Percentiles rank a stretch among this genome's conserved stretches.
phyloP scores from a whole-genome alignment of 345 rosid species.

The Corymbia maculata region DNA sequence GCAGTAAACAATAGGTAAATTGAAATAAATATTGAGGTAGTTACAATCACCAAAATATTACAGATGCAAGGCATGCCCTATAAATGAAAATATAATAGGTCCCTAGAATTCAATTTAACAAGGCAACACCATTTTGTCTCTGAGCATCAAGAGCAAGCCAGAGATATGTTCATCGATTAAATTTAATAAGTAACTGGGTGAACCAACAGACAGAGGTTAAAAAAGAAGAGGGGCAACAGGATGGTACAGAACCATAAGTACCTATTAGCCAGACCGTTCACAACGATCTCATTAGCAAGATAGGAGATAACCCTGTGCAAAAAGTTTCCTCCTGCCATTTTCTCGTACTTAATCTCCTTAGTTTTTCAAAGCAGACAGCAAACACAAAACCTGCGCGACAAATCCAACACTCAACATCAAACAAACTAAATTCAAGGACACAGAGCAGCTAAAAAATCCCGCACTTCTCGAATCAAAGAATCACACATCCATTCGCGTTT shows the following conservation, averaged over 20 bases:
- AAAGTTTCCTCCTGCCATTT: conserved; percentile 92
- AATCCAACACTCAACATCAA: background rate
- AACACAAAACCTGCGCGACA: background rate
- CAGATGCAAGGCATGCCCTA: background rate
- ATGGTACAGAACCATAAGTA: background rate
- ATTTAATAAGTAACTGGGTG: background rate
- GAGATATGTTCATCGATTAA: background rate
- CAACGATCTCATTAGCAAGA: conserved; percentile 70
- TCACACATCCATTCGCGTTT: background rate
- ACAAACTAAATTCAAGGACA: background rate
- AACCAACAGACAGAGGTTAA: background rate
- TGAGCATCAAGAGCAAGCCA: background rate
- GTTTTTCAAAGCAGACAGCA: background rate
- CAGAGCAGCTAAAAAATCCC: background rate
- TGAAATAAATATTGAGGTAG: background rate
- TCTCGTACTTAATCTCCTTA: background rate
- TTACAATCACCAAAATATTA: background rate
- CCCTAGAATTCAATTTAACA: background rate
- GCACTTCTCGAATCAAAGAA: background rate
- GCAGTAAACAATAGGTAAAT: background rate
- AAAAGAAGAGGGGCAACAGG: background rate
- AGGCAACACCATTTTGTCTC: background rate
- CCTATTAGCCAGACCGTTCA: conserved; percentile 89
- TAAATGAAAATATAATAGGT: background rate
- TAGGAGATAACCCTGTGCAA: conserved; percentile 67